Base-by-base conservation (phyloP, 805 yeast genomes). In the Wickerhamiella lipophila region DNA sequence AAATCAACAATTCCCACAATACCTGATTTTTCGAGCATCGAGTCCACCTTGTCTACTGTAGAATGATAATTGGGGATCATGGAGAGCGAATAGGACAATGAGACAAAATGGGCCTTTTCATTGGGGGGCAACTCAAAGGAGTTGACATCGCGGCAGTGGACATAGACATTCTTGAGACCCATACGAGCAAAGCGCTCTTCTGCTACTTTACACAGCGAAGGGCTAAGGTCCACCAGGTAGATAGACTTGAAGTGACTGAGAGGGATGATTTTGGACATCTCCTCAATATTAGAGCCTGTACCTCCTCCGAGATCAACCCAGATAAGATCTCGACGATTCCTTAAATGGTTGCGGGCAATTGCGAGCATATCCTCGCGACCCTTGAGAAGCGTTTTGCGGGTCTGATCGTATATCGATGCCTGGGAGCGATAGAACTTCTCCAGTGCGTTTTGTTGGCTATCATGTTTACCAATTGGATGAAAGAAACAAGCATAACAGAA, bases 21-120 rank as follows among this genome's bases (percentile, higher is more conserved):
- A 36, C 92, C 89, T 46, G 68, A 62, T 30, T 69, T 67, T 47
- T 72, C 72, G 50, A 75, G 70, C 55, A 83, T 64, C 46, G 72
- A 60, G 15, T 68, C 60, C 9, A 81, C 79, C 57, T 79, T 79
- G 60, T 84, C 94, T 53, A 83, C 69, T 9, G 85, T 82, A 9
- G 88, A 78, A 64, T 83, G 81, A 64, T 79, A 84, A 35, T 83
- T 71, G 41, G 94, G 94, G 58, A 83, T 83, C 94, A 83, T 83
- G 16, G 89, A 81, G 50, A 83, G 70, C 1, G 89, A 81, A 65
- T 83, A 83, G 6, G 88, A 81, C 60, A 83, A 79, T 7, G 94
- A 81, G 55, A 83, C 71, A 53, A 83, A 68, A 58, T 84, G 87
- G n/a, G 83, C 88, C 15, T 50, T 47, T 46, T 51, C 50, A 46